Evolutionary conservation across 768 basidiomycete genomes (phyloP).

Genomic region (Chiua virens): DNA sequence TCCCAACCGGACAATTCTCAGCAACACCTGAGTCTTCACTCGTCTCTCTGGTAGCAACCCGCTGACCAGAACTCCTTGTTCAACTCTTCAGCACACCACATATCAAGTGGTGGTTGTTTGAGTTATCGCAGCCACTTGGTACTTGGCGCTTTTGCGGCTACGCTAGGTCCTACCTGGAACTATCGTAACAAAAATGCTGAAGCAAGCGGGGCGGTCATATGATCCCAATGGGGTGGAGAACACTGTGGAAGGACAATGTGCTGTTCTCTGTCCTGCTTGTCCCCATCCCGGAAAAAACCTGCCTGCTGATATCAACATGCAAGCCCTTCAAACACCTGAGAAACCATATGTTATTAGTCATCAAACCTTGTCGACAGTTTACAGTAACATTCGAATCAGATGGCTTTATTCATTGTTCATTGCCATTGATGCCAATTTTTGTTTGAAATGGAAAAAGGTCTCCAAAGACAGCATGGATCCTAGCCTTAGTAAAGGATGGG

Average conservation of each 20-base stretch:
- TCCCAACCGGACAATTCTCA: too few species aligned
- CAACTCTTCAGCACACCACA: too few species aligned
- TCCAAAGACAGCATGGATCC: conserved; percentile 19
- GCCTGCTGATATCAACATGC: too few species aligned
- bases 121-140: too few species aligned
- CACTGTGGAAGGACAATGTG: neutral
- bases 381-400: neutral
- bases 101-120: too few species aligned
- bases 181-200: too few species aligned
- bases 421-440: conserved; percentile 32
- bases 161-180: too few species aligned
- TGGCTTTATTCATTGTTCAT: conserved; percentile 24
- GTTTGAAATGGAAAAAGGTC: conserved; percentile 20
- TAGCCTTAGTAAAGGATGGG: conserved; percentile 19
- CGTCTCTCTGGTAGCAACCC: too few species aligned
- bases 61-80: too few species aligned
- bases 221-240: neutral
- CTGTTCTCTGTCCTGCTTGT: neutral
- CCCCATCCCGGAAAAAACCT: neutral
- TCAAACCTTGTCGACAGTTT: neutral
- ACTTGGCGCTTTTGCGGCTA: too few species aligned
- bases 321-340: neutral
- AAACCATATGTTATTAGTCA: neutral
- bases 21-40: too few species aligned
- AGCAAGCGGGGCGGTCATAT: neutral